Evolutionary conservation across 768 basidiomycete genomes (phyloP), one percentile per base, ranked within the genome.

Genomic region (Boletus subcaerulescens): DNA sequence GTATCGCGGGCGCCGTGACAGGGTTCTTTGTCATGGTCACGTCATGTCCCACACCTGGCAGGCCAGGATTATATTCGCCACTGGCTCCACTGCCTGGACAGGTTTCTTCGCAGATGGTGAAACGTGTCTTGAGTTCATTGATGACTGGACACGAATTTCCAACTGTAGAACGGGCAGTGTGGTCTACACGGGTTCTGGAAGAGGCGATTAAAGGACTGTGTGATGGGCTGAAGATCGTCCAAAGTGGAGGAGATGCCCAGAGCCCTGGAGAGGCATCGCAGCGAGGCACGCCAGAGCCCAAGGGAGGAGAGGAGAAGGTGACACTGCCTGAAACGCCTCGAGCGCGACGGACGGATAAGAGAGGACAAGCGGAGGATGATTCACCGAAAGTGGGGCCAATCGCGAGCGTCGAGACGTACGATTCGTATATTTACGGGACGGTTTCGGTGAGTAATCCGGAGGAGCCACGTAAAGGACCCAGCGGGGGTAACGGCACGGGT

Each of bases 1-100:
- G 96, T 66, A 80, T 89, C 43, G 81, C 86, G 35, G 94, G 95
- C 3, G 89, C 91, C 2, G 82, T 96, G 15, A 98, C 94, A 3
- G 96, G 91, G 0, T 99, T 99, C 75, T 98, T 98, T 67, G 81
- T 83, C n/a, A 61, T 89, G 59, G 77, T 81, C 31, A 73, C 78
- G 59, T 75, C 77, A 45, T 60, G 67, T 15, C 62, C 73, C 31
- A 57, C 58, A 38, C 57, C 60, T 33, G 20, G 33, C 32, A 54
- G 72, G 29, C 69, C 65, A 31, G 66, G 68, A n/a, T 24, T 24
- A 24, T 24, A 24, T 24, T 24, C 24, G 24, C 5, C 24, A 24
- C 73, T 81, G 20, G 80, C 74, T 1, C 80, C 80, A 36, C 77
- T 78, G 66, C 70, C 78, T 2, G 86, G 85, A 1, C 80, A 86